Evolutionary conservation across 2,329 filamentous ascomycete genomes (phyloP).

Genomic region (Teratosphaeria epicoccoides): DNA sequence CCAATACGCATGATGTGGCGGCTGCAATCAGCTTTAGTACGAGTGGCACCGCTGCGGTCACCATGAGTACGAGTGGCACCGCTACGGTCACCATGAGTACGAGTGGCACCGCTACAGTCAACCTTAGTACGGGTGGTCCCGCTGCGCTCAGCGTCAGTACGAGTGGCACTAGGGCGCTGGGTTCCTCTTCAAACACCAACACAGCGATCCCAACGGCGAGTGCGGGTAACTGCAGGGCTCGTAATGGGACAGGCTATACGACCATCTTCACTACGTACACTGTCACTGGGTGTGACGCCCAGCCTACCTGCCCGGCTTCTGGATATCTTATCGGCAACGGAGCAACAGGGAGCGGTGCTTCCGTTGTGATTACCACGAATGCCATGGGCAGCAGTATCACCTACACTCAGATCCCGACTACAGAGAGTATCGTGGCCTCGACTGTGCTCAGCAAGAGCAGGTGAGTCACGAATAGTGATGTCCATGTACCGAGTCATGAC

Average conservation of each 20-base stretch:
- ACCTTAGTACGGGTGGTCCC: neutral
- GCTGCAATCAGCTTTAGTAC: neutral
- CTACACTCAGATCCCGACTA: conserved; percentile 14
- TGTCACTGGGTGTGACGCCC: conserved; percentile 21
- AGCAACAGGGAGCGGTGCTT: conserved; percentile 8
- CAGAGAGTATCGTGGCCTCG: neutral
- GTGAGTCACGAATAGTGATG: neutral
- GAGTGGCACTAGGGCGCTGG: too few species aligned
- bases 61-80: neutral
- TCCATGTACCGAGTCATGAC: too few species aligned
- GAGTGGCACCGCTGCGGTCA: neutral
- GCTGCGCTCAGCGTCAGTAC: too few species aligned
- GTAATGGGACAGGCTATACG: conserved; percentile 18
- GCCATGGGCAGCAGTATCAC: conserved; percentile 9
- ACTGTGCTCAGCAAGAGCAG: neutral
- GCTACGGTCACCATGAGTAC: neutral
- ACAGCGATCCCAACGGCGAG: neutral
- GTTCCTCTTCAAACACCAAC: neutral
- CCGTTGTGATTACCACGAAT: conserved; percentile 15
- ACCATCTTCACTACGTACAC: conserved; percentile 24
- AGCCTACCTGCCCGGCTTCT: conserved; percentile 19
- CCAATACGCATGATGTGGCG: neutral
- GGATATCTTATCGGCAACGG: conserved; percentile 14
- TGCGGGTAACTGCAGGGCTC: conserved; percentile 19
- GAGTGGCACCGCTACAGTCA: neutral